Evolutionary conservation across 202 grass and related monocot genomes (phyloP), one percentile per base, ranked within the genome.

Genomic region (Alloteropsis angusta): DNA sequence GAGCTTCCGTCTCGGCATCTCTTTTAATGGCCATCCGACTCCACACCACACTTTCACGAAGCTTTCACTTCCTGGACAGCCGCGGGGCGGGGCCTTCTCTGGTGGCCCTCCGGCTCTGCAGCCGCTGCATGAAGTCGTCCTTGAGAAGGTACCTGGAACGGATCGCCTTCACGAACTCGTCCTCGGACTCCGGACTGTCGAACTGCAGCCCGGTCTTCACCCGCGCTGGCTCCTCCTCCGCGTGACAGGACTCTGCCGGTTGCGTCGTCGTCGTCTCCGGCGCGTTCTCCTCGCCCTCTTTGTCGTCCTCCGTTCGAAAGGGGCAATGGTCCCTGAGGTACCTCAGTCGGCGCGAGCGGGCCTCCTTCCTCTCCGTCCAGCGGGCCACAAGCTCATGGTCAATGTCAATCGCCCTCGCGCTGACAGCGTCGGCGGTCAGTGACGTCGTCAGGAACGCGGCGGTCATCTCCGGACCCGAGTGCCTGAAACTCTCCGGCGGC

Each of bases 301-400:
- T 4, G 6, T n/a, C 61, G 42, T 23, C 62, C 3, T 72, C 72
- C 36, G 25, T 78, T 60, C 46, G 66, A 28, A 85, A 85, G 0
- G 75, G 74, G 3, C 66, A 72, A 22, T 64, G 78, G 18, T 85
- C 36, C n/a, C 46, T 78, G 25, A 79, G 56, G 36, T 79, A 79
- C 0, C 56, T 53, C 39, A 43, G 17, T 8, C 82, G 82, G 13
- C 82, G 75, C 8, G 14, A 54, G 55, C 39, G 35, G 5, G 58
- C 48, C 35, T 53, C 45, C 23, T 35, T 41, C 45, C 25, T 53
- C 45, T 71, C 56, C 23, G 23, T 21, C 65, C 65, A 63, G 17
- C 45, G 23, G 6, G 25, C 35, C 1, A 39, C 80, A 13, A 30
- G 46, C 3, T 4, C 69, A 14, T 1, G 10, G 22, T 34, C 52